phyloP scores from a whole-genome alignment of 139 green algal species.

The Ulvella scutata region DNA sequence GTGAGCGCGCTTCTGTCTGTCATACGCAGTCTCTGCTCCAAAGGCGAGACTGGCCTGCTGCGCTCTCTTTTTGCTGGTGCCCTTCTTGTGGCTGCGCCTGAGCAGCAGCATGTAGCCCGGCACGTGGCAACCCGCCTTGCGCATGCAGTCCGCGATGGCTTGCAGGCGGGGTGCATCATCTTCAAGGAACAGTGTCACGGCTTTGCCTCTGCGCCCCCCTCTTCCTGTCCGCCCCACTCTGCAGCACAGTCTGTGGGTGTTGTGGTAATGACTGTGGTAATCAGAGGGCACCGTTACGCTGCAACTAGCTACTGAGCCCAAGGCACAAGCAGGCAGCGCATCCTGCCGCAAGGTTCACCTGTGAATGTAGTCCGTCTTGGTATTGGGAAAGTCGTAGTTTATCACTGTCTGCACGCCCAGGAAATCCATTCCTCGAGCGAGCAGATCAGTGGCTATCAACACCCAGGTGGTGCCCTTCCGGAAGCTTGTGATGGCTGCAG shows the following conservation, averaged over 20 bases:
- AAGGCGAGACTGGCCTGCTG: background rate
- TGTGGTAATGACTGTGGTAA: too few species aligned
- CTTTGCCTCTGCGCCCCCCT: conserved; percentile 33
- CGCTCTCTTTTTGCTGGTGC: background rate
- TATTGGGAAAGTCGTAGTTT: conserved; percentile 88
- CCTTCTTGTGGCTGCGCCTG: conserved; percentile 23
- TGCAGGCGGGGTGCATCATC: conserved; percentile 45
- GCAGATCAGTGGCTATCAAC: conserved; percentile 87
- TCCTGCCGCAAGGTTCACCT: too few species aligned
- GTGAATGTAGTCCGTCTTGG: conserved; percentile 84
- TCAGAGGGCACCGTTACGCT: too few species aligned
- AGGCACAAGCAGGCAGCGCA: conserved; percentile 5
- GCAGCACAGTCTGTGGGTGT: too few species aligned
- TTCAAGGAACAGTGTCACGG: conserved; percentile 79
- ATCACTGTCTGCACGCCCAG: conserved; percentile 80
- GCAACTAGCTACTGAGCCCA: background rate
- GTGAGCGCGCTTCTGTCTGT: background rate
- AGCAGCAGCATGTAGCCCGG: conserved; percentile 61
- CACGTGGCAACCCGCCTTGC: conserved; percentile 42
- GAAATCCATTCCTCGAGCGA: conserved; percentile 86
- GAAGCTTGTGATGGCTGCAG: conserved; percentile 61
- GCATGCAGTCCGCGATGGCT: conserved; percentile 50
- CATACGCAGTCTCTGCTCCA: background rate
- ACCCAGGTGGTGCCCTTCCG: conserved; percentile 60
- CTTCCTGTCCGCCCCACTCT: conserved; percentile 66